Conservation (phyloP, 1,139 yeast species). For the Diutina pseudorugosa region DNA sequence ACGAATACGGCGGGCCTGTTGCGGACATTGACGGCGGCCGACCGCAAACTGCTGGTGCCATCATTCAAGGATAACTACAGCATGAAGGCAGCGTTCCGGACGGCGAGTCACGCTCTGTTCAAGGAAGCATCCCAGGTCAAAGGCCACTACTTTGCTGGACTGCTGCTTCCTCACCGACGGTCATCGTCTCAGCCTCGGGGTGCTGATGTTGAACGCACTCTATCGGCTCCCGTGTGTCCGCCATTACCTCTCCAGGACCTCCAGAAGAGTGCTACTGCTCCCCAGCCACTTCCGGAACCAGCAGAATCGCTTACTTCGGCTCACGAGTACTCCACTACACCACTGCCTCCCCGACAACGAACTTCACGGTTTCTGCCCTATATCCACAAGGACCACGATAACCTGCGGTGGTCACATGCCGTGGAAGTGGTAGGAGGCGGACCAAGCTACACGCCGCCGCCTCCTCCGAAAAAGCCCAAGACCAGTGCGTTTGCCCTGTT, state of each 20-base stretch:
- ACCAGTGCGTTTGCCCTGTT: not conserved
- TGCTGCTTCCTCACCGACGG: not conserved
- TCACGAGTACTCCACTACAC: not conserved
- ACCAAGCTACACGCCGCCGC: not conserved
- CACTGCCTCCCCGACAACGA: not conserved
- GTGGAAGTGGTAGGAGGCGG: not conserved
- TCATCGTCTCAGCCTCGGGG: not conserved
- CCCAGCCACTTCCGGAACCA: not conserved
- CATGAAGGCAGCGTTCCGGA: constrained; percentile 1
- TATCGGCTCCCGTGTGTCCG: not conserved
- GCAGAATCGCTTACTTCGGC: not conserved
- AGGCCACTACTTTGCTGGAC: not conserved
- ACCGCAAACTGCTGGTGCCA: not conserved
- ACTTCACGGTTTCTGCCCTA: not conserved
- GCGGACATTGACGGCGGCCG: not conserved
- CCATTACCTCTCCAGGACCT: not conserved
- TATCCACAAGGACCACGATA: not conserved
- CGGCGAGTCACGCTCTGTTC: not conserved
- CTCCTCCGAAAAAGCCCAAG: not conserved
- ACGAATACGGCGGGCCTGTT: not conserved
- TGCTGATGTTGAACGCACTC: not conserved
- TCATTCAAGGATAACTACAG: not conserved
- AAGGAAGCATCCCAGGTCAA: not conserved
- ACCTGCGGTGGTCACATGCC: not conserved
- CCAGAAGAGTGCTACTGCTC: not conserved